Percentiles rank a stretch among this genome's conserved stretches.
phyloP scores from a whole-genome alignment of 768 basidiomycete genomes.

The Boletales sp. region DNA sequence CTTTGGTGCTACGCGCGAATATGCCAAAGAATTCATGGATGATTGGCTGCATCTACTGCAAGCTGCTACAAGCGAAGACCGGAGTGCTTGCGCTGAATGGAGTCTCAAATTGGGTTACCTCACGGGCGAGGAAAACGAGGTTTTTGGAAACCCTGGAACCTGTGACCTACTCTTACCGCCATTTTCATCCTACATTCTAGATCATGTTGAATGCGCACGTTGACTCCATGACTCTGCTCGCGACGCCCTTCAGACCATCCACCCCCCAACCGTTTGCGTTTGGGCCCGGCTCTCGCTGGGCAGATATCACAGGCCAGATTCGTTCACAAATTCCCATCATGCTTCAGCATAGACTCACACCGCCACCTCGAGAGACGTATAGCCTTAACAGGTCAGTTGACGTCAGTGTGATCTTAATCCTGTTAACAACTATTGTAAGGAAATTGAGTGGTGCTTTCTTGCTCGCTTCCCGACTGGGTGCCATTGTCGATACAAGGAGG shows the following conservation, averaged over 20 bases:
- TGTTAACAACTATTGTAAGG: slow-evolving; percentile 25
- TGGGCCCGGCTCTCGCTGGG: slow-evolving; percentile 60
- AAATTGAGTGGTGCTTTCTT: slow-evolving; percentile 84
- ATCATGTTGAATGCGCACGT: slow-evolving; percentile 86
- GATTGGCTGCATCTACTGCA: slow-evolving; percentile 81
- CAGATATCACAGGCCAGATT: slow-evolving; percentile 72
- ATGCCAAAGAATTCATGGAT: slow-evolving; percentile 83
- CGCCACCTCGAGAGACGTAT: slow-evolving; percentile 93
- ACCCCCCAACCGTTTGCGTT: slow-evolving; percentile 79
- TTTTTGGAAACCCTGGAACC: slow-evolving; percentile 23
- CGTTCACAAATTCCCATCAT: slow-evolving; percentile 84
- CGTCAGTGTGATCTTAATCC: background rate
- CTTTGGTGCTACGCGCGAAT: slow-evolving; percentile 92
- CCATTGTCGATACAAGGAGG: slow-evolving; percentile 64
- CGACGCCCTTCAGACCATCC: slow-evolving; percentile 71
- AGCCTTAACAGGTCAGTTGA: slow-evolving; percentile 77
- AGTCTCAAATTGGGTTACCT: slow-evolving; percentile 86
- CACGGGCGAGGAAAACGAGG: slow-evolving; percentile 83
- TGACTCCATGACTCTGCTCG: slow-evolving; percentile 77
- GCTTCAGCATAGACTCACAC: slow-evolving; percentile 83
- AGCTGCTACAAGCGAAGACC: slow-evolving; percentile 70
- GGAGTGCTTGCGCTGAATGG: slow-evolving; percentile 61
- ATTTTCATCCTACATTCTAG: slow-evolving; percentile 25
- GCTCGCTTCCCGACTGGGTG: slow-evolving; percentile 70
- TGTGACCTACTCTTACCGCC: background rate